phyloP scores from a whole-genome alignment of 352 stramenopile genomes.

The Pythium biforme region DNA sequence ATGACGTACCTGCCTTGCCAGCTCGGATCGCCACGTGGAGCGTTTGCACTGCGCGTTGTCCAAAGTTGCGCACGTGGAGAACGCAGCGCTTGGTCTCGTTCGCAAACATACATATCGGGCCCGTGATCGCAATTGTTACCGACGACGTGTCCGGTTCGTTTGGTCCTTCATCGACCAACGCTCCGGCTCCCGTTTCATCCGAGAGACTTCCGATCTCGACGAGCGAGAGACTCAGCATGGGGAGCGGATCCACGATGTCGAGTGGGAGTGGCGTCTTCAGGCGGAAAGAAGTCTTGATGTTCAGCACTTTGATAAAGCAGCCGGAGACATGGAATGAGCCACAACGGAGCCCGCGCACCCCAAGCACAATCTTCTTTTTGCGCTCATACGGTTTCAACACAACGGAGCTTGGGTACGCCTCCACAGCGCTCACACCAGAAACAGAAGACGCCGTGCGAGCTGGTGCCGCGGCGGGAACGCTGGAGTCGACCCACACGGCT shows the following conservation, averaged over 20 bases:
- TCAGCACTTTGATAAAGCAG: conserved; percentile 62
- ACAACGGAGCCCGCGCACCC: conserved; percentile 42
- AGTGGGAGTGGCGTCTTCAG: conserved; percentile 33
- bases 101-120: conserved; percentile 61
- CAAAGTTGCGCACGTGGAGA: conserved; percentile 51
- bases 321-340: conserved; percentile 47
- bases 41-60: conserved; percentile 39
- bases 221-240: conserved; percentile 48
- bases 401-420: conserved; percentile 60
- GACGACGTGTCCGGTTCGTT: neutral
- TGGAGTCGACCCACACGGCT: conserved; percentile 41
- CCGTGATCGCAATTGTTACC: neutral
- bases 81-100: conserved; percentile 62
- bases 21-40: conserved; percentile 26
- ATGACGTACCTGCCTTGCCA: conserved; percentile 4
- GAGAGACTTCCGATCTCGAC: conserved; percentile 39
- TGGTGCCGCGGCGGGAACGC: neutral
- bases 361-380: conserved; percentile 43
- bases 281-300: conserved; percentile 57
- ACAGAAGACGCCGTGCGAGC: neutral
- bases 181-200: neutral
- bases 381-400: conserved; percentile 54
- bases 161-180: neutral
- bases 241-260: conserved; percentile 43
- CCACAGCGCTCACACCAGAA: conserved; percentile 19